Conservation (phyloP, 345 rosid genomes). For the Populus euphratica region DNA sequence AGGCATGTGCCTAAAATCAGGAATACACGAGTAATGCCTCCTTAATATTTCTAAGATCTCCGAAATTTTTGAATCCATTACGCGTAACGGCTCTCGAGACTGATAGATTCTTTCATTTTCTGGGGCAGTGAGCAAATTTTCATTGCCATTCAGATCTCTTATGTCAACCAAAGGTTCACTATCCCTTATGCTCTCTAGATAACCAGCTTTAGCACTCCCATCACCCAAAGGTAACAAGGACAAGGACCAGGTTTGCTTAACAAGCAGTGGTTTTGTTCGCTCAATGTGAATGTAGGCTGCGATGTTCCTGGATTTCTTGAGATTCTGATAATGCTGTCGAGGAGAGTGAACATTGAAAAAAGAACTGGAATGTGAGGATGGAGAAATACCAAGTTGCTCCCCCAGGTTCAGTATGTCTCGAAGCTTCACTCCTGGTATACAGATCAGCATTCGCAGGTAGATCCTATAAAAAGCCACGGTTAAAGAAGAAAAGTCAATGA, state of each 20-base stretch:
- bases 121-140: conserved; percentile 36
- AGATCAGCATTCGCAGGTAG: conserved; percentile 81
- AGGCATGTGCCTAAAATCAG: conserved; percentile 74
- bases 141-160: conserved; percentile 34
- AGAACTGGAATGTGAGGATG: conserved; percentile 66
- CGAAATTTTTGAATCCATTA: conserved; percentile 83
- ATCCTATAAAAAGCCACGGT: conserved; percentile 50
- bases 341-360: conserved; percentile 66
- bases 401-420: conserved; percentile 65
- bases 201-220: conserved; percentile 42
- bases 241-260: conserved; percentile 88
- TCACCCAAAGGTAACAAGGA: conserved; percentile 51
- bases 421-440: conserved; percentile 76
- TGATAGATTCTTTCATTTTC: conserved; percentile 39
- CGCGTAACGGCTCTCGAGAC: conserved; percentile 58
- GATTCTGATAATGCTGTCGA: conserved; percentile 40
- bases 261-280: conserved; percentile 56
- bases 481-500: conserved; percentile 15
- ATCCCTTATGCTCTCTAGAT: conserved; percentile 40
- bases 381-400: conserved; percentile 57
- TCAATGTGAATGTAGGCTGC: conserved; percentile 69
- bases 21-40: conserved; percentile 78
- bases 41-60: conserved; percentile 60
- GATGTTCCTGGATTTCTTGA: conserved; percentile 55
- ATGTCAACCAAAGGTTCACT: conserved; percentile 44